Conservation (phyloP, 192 early-diverging fungal genomes). For the Chytriomyces confervae region DNA sequence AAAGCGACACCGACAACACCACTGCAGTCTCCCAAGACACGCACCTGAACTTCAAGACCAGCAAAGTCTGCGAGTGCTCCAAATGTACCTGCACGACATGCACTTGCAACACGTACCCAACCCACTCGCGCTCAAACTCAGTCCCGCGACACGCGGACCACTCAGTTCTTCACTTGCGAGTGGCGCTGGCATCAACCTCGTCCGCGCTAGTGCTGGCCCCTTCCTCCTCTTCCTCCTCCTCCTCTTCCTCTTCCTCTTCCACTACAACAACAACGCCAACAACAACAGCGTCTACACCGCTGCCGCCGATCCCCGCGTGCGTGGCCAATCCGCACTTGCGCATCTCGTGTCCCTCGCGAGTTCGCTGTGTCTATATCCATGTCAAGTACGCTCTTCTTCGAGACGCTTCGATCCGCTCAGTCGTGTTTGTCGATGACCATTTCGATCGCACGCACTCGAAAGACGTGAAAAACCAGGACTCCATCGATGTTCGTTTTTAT, state of each 20-base stretch:
- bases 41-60: too few species aligned
- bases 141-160: not conserved
- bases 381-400: conserved; percentile 20
- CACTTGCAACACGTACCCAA: conserved; percentile 14
- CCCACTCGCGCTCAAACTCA: not conserved
- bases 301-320: conserved; percentile 5
- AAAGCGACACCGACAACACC: too few species aligned
- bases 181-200: not conserved
- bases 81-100: conserved; percentile 23
- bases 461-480: not conserved
- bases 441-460: not conserved
- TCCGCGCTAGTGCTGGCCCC: not conserved
- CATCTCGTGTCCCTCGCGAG: not conserved
- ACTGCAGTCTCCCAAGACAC: too few species aligned
- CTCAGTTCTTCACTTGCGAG: too few species aligned
- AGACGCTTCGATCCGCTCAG: not conserved
- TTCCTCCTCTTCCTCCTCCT: not conserved
- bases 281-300: not conserved
- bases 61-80: conserved; percentile 26
- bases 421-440: conserved; percentile 4
- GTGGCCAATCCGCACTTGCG: conserved; percentile 12
- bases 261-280: not conserved
- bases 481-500: not conserved
- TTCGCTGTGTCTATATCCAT: conserved; percentile 20
- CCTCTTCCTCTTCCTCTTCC: not conserved